Conservation (phyloP, 768 basidiomycete species). For the Boletus subparvulus region DNA sequence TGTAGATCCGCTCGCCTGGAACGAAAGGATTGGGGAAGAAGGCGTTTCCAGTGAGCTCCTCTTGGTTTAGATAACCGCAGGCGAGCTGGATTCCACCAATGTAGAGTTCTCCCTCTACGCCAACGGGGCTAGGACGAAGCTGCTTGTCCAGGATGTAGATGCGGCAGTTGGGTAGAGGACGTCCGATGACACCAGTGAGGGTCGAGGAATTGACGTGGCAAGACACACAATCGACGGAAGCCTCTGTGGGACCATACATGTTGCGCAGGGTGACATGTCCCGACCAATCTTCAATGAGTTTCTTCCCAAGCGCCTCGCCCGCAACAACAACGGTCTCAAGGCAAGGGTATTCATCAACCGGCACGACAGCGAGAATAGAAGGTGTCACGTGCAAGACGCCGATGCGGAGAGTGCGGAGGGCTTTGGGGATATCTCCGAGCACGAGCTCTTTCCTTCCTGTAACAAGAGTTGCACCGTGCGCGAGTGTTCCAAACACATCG, state of each 20-base stretch:
- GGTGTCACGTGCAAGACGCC: conserved; percentile 31
- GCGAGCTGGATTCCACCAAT: conserved; percentile 23
- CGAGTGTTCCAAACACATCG: conserved; percentile 19
- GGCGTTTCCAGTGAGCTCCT: conserved; percentile 26
- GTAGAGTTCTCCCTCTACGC: conserved; percentile 28
- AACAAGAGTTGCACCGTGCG: conserved; percentile 22
- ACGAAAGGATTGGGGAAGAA: conserved; percentile 34
- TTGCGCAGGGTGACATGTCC: conserved; percentile 28
- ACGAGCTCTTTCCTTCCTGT: conserved; percentile 27
- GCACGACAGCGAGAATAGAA: conserved; percentile 30
- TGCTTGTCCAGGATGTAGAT: conserved; percentile 32
- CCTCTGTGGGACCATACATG: conserved; percentile 37
- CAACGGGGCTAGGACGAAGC: conserved; percentile 26
- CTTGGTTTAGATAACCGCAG: conserved; percentile 24
- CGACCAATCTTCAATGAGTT: conserved; percentile 26
- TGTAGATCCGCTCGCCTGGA: conserved; percentile 30
- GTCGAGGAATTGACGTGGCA: conserved; percentile 23
- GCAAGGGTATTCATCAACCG: conserved; percentile 25
- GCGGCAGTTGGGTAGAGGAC: conserved; percentile 31
- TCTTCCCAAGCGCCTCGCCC: conserved; percentile 23
- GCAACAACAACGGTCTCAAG: conserved; percentile 30
- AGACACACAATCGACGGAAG: conserved; percentile 30
- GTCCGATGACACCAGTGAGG: conserved; percentile 29
- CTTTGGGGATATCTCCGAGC: conserved; percentile 31
- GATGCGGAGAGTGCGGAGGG: conserved; percentile 27